Evolutionary conservation across 345 rosid genomes (phyloP), one percentile per base, ranked within the genome.

Genomic region (Rhizophora apiculata): DNA sequence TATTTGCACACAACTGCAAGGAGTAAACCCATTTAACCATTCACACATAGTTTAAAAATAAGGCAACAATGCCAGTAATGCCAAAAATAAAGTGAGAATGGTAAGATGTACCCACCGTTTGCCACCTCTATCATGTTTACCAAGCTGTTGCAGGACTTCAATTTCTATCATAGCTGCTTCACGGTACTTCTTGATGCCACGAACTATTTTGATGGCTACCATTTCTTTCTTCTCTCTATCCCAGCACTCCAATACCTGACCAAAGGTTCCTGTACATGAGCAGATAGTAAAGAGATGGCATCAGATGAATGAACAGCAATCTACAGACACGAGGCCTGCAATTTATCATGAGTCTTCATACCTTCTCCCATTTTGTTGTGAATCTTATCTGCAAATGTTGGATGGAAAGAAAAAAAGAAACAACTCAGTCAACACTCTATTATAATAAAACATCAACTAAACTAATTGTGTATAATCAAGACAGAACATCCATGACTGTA

Each of bases 1-100:
- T 87, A 95, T 84, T 87, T 92, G 98, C 86, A 95, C 99, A 92
- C 98, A 95, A 90, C 99, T 92, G 98, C 98, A 92, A 92, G 84
- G 93, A 89, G 86, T 82, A 84, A 85, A 85, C 83, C 84, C 80
- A 85, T 88, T 89, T 82, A 89, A 89, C 92, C 75, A 82, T 69
- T 36, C 81, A 76, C 65, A 72, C 62, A 64, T 60, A 68, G 54
- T 55, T 72, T 53, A 60, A 27, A 21, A 71, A 69, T 64, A 62
- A 57, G 58, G 70, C 39, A 64, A 69, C 29, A 46, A 29, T 60
- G 60, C 67, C 68, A 54, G 72, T 71, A 52, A 16, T 54, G 39
- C 11, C 64, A 79, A 72, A 67, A 57, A 66, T 60, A 19, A 65
- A 13, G 56, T 31, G 30, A 55, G 57, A 34, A 8, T 52, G 54